Evolutionary conservation across 2,329 filamentous ascomycete species (phyloP).

Genomic region (Torrubiellomyces zombiae): DNA sequence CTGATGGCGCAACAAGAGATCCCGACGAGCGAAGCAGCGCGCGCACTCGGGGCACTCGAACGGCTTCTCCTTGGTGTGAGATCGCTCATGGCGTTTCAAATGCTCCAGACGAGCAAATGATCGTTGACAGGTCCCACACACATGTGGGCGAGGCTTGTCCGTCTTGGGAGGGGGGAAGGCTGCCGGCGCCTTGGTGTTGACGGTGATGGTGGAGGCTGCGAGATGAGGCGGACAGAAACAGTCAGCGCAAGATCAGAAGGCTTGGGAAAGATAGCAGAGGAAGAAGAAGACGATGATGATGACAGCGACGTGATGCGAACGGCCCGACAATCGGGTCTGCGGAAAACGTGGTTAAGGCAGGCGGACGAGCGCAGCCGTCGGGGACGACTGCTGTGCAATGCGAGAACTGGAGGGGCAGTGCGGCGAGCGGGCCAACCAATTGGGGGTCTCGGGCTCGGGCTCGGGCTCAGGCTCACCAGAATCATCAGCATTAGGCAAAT

Average conservation of each 20-base stretch:
- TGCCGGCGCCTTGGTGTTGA: slow-evolving; percentile 27
- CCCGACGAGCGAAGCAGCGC: slow-evolving; percentile 84
- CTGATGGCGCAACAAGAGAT: slow-evolving; percentile 84
- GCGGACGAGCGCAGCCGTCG: slow-evolving; percentile 7
- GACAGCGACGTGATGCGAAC: no score
- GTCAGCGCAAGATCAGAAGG: slow-evolving; percentile 12
- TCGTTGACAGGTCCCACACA: slow-evolving; percentile 78
- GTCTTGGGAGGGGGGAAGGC: slow-evolving; percentile 67
- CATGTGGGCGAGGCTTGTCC: slow-evolving; percentile 90
- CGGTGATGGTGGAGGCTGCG: slow-evolving; percentile 35
- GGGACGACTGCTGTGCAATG: no score
- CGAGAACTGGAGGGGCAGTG: slow-evolving; percentile 18
- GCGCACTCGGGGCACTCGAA: slow-evolving; percentile 94
- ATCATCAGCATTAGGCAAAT: slow-evolving; percentile 17
- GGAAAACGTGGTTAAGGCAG: slow-evolving; percentile 7
- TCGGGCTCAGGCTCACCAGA: slow-evolving; percentile 20
- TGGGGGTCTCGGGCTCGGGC: no score
- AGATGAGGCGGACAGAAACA: no score
- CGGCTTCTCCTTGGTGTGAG: slow-evolving; percentile 97
- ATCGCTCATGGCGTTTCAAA: slow-evolving; percentile 90
- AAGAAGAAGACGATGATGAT: no score
- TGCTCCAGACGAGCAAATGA: slow-evolving; percentile 93
- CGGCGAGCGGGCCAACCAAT: slow-evolving; percentile 1
- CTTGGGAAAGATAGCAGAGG: neutral
- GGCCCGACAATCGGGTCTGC: no score